phyloP scores from a whole-genome alignment of 176 grass and related monocot genomes.

The Oryza glumipatula region DNA sequence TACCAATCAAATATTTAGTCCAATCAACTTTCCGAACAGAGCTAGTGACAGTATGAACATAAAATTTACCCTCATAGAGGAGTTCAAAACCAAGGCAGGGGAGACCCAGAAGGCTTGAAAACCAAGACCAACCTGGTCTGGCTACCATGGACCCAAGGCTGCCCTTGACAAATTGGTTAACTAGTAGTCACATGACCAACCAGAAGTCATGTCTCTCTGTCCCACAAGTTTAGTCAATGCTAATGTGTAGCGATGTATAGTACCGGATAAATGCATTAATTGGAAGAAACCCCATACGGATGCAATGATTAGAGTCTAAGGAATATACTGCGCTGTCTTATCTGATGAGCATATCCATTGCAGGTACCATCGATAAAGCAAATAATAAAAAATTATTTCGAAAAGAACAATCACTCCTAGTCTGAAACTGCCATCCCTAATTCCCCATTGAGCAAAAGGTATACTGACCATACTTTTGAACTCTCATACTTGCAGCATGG shows the following conservation, averaged over 20 bases:
- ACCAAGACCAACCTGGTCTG: neutral
- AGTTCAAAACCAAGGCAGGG: neutral
- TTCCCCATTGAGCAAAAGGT: neutral
- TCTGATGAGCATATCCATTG: neutral
- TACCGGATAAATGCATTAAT: neutral
- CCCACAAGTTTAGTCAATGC: neutral
- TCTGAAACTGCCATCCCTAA: neutral
- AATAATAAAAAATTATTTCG: neutral
- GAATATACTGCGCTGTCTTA: neutral
- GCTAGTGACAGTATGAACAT: neutral
- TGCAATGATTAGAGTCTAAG: neutral
- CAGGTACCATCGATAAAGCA: neutral
- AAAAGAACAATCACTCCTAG: neutral
- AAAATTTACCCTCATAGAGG: neutral
- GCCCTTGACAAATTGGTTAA: neutral
- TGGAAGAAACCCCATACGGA: neutral
- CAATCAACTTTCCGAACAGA: neutral
- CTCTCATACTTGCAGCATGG: slow-evolving; percentile 91
- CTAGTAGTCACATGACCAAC: neutral
- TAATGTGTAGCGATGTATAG: neutral
- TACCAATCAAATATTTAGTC: neutral
- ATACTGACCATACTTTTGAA: slow-evolving; percentile 81
- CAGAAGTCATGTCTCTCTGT: neutral
- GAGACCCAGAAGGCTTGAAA: too few relatives aligned
- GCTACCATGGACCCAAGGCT: neutral